Conservation (phyloP, 73 alveolate genomes). For the Tetrahymena malaccensis region DNA sequence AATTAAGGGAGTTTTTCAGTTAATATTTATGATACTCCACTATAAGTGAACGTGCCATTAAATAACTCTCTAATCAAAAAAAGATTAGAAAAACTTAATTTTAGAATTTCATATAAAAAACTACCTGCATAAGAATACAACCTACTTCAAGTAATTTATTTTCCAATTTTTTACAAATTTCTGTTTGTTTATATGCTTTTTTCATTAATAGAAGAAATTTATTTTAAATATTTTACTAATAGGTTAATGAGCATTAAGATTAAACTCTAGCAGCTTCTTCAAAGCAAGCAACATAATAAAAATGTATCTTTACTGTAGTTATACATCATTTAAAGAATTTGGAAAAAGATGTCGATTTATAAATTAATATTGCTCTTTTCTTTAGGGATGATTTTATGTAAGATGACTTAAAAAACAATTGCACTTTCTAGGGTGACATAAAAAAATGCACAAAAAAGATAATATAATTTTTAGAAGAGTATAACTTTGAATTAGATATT, state of each 20-base stretch:
- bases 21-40: background rate
- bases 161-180: background rate
- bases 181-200: too few relatives aligned
- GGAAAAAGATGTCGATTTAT: background rate
- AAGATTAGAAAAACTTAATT: background rate
- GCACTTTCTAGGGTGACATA: background rate
- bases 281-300: background rate
- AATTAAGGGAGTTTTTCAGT: background rate
- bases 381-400: background rate
- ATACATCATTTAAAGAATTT: background rate
- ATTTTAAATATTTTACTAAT: background rate
- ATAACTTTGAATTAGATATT: background rate
- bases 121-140: background rate
- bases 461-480: background rate
- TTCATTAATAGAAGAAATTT: background rate
- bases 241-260: background rate
- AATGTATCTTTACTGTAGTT: background rate
- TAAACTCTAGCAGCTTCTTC: background rate
- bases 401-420: background rate
- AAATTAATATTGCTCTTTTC: background rate
- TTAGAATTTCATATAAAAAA: background rate
- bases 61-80: background rate
- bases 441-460: background rate
- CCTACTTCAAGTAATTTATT: background rate
- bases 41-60: background rate